Base-by-base conservation (phyloP, 1,284 basidiomycete species). In the Rhizoctonia solani region DNA sequence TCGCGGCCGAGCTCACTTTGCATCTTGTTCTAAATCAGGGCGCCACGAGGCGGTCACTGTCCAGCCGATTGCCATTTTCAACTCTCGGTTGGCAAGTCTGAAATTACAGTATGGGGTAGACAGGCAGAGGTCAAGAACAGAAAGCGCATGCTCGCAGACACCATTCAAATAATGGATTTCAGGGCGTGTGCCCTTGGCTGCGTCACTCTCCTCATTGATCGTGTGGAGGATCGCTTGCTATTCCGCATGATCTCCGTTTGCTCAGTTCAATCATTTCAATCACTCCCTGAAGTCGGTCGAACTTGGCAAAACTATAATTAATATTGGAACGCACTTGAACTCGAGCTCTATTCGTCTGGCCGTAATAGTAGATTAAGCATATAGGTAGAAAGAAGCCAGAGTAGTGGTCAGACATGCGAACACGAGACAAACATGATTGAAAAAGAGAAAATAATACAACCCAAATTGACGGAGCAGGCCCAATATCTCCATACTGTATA, bases 111-210 rank as follows among this genome's bases (percentile, higher is more conserved):
- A n/a, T n/a, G n/a, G n/a, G n/a, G n/a, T n/a, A 11, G 11, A 11
- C 29, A 30, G 25, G n/a, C 25, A 19, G 50, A 30, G 50, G 50
- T 53, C 16, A 53, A 29, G 30, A 53, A 27, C 25, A 53, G 30
- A 53, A 30, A 32, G 13, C 11, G 11, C 4, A 34, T 5, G 13
- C n/a, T 27, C 50, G 29, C 9, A 11, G 3, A 29, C 50, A 53
- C 14, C 29, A 30, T 9, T 29, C 29, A 29, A 53, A 30, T n/a
- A 27, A 30, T 21, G 8, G 13, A 14, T 32, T 19, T 53, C 50
- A 53, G 50, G 50, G 50, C 50, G 50, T 29, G 41, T 44, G 14
- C 50, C 50, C 50, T 53, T 53, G 21, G 25, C 21, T 53, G 50
- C 50, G 50, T 53, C 50, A 53, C 25, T n/a, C 6, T 14, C 23